Evolutionary conservation across 345 rosid species (phyloP), one percentile per base, ranked within the genome.

Genomic region (Citrus inodora): DNA sequence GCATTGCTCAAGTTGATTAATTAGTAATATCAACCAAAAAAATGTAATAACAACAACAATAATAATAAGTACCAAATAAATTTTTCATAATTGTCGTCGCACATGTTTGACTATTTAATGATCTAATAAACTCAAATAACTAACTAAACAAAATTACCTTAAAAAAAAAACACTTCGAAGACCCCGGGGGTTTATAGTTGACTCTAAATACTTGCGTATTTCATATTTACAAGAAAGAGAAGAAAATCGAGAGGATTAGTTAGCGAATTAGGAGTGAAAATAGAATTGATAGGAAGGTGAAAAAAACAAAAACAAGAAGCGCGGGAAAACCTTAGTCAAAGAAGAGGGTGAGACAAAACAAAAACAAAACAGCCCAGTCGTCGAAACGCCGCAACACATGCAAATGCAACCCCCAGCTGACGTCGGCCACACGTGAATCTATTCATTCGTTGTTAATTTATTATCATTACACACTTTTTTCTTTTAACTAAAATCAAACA

Each of bases 301-400:
- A 37, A 37, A 37, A 37, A 37, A 37, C 40, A 37, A 19, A 24
- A 33, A 37, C 14, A 27, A 16, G 27, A 42, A 7, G 40, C 37
- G 33, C 75, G 78, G 71, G 87, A 67, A 79, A 78, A 80, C 53
- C 76, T 73, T 67, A 80, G 80, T 82, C 83, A 70, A 78, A 53
- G 48, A 33, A 71, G 75, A 4, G 62, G 69, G 51, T 13, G 51
- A 46, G 51, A 13, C 51, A 38, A 40, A 32, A 67, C 51, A 21
- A 32, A 48, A 69, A 61, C 28, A 70, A 28, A 71, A 75, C 86
- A 84, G 88, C 82, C 74, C 83, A 1, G 19, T 71, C 87, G 73
- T 51, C 86, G 80, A 86, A 83, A 87, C 89, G 90, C 85, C 90
- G 88, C 87, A 86, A 78, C 86, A 58, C 77, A 37, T 80, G 90